Percentiles rank a stretch among this genome's conserved stretches.
These are phyloP conservation scores for Yamadazyma dushanensis DNA, from an alignment of 1,139 yeast genomes.

Conservation along the genomic window DNA sequence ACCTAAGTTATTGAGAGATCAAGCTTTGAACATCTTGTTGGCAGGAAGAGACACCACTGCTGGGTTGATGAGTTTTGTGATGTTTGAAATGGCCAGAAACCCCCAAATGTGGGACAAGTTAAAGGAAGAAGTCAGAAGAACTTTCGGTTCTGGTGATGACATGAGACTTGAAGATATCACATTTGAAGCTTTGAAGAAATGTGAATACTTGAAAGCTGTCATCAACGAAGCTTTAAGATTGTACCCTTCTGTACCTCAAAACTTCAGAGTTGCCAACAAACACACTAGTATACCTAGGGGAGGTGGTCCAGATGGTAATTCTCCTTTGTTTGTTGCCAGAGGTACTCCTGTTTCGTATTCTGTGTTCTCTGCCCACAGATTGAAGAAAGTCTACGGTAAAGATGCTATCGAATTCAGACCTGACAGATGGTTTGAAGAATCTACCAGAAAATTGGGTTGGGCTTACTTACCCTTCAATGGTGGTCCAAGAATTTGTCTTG, in stretches of 20 bases:
- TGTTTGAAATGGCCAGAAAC: slow-evolving; percentile 40
- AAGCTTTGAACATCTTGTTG: slow-evolving; percentile 40
- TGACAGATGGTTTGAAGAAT: slow-evolving; percentile 39
- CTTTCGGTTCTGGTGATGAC: slow-evolving; percentile 36
- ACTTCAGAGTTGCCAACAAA: slow-evolving; percentile 41
- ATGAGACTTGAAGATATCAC: slow-evolving; percentile 30
- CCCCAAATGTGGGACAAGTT: slow-evolving; percentile 34
- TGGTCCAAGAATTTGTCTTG: slow-evolving; percentile 56
- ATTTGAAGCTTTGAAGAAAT: slow-evolving; percentile 48
- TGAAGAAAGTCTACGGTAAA: slow-evolving; percentile 38
- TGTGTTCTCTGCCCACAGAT: slow-evolving; percentile 43
- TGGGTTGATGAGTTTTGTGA: slow-evolving; percentile 38
- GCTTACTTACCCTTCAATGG: slow-evolving; percentile 53
- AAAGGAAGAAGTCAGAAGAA: slow-evolving; percentile 28
- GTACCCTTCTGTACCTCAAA: slow-evolving; percentile 53
- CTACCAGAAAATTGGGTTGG: slow-evolving; percentile 33
- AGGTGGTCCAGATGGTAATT: slow-evolving; percentile 44
- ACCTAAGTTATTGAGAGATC: slow-evolving; percentile 40
- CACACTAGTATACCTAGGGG: slow-evolving; percentile 52
- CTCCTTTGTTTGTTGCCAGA: slow-evolving; percentile 43
- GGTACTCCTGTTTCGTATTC: slow-evolving; percentile 39
- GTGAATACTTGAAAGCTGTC: slow-evolving; percentile 45
- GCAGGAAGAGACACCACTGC: slow-evolving; percentile 51
- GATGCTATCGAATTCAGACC: slow-evolving; percentile 45
- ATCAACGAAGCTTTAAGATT: slow-evolving; percentile 49